Evolutionary conservation across 1,284 basidiomycete species (phyloP), one percentile per base, ranked within the genome.

Genomic region (Filobasidium uniguttulatum): DNA sequence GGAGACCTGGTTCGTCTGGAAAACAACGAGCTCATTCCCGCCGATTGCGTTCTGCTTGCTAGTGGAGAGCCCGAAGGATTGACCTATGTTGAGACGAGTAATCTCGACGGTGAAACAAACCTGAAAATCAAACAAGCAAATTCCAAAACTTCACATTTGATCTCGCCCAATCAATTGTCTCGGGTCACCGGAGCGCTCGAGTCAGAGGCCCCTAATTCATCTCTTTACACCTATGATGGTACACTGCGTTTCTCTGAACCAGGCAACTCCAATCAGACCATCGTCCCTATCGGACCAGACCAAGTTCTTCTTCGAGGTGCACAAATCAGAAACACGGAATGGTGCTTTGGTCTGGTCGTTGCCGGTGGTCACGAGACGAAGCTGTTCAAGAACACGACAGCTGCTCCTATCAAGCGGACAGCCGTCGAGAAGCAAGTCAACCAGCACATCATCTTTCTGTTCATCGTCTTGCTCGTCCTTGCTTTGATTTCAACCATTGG

Each of bases 361-460:
- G 97, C 93, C 61, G 96, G 89, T 0, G 94, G 94, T 0, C 93
- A 98, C 62, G 91, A 99, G 71, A 98, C 94, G 26, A 98, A 99
- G 70, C 71, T 99, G 38, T 93, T 98, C 89, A 78, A 88, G 51
- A 98, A 79, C 59, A 76, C 77, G 15, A 97, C 93, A 85, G 85
- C 89, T 34, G 83, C 93, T 4, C 94, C 94, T 2, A 86, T 97
- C 71, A 99, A 98, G 72, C 76, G 90, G 37, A 98, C 94, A 0
- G 85, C 88, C 0, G 90, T 98, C 9, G 94, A 98, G 70, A 77
- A 83, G 50, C 89, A 96, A 70, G 94, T 98, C 62, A 98, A 99
- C 63, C 75, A 82, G 3, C 91, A 97, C 61, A 98, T 99, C 60
- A 77, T 98, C n/a, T 91, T 93, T 66, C 73, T 99, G 49, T 97